phyloP scores from a whole-genome alignment of 148 eudicot genomes.

The Fagopyrum esculentum region DNA sequence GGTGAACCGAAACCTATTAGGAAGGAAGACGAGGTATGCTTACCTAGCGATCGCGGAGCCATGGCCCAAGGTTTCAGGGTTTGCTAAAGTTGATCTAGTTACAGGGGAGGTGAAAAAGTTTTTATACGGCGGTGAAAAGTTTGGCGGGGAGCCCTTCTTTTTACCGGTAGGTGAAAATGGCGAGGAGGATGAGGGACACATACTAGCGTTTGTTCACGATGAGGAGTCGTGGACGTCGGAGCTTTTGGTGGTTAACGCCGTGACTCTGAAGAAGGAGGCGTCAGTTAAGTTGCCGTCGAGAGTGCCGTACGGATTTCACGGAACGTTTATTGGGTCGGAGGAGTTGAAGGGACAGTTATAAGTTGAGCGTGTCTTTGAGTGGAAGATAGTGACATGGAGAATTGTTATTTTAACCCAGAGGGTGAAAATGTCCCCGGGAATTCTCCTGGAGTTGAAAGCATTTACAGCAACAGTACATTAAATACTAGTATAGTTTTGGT shows the following conservation, averaged over 20 bases:
- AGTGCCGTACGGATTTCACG: constrained; percentile 75
- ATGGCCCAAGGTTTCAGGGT: constrained; percentile 79
- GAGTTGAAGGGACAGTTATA: constrained; percentile 28
- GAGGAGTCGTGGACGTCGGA: constrained; percentile 44
- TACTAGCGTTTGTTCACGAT: constrained; percentile 49
- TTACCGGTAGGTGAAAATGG: constrained; percentile 25
- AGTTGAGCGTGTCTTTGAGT: background rate
- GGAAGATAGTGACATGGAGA: background rate
- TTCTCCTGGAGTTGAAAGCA: too few relatives aligned
- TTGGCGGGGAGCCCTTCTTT: constrained; percentile 69
- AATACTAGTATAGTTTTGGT: too few relatives aligned
- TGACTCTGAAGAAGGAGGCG: constrained; percentile 42
- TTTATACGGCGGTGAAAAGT: constrained; percentile 41
- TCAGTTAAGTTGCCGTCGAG: constrained; percentile 50
- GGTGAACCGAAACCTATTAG: constrained; percentile 51
- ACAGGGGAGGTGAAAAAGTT: constrained; percentile 40
- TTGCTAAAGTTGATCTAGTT: constrained; percentile 49
- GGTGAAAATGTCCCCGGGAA: constrained; percentile 8
- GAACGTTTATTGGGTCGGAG: constrained; percentile 47
- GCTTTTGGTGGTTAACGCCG: constrained; percentile 42
- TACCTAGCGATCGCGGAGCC: constrained; percentile 67
- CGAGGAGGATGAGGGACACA: constrained; percentile 53
- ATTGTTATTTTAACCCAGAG: background rate
- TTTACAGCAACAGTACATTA: background rate
- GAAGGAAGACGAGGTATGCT: constrained; percentile 47